Evolutionary conservation across 495 filamentous ascomycete species (phyloP), one percentile per base, ranked within the genome.

Genomic region (Diplogelasinospora grovesii): DNA sequence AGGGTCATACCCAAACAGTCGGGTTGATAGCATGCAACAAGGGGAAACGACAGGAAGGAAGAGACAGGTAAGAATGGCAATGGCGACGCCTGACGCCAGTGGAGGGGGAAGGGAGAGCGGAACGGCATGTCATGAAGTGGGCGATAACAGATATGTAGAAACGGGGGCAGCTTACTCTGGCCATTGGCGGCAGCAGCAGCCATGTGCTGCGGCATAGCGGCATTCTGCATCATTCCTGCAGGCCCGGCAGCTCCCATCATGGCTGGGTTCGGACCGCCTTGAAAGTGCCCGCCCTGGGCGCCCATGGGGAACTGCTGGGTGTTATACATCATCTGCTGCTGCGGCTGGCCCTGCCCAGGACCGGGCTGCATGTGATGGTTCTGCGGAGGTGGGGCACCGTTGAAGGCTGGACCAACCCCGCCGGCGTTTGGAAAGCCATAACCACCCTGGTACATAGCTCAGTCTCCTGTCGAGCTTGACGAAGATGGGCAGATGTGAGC

Each of bases 221-320:
- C 39, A 52, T 67, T 70, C 63, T 68, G 69, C 69, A 71, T 71
- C 66, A 73, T 70, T 58, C 64, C 68, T 62, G 68, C 65, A 61
- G 65, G 61, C 39, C 61, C 62, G 38, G 61, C 61, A 52, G 45
- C 65, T 42, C 63, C 55, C 67, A 71, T 73, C 64, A 71, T 64
- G 48, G 53, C 51, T 21, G 57, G 57, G 46, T 69, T 71, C 27
- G 60, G 57, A 39, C 50, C 60, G 33, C 54, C 64, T 28, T 63
- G 60, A 35, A 69, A 71, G 28, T 53, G 52, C 25, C 59, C 63
- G 31, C 57, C 49, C 48, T 69, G 66, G 41, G 56, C 53, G 41
- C 53, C 58, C 64, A 70, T 67, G 47, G 63, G 61, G 41, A 64
- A 70, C 55, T 66, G 65, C 49, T 69, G 66, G 32, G 53, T 31